These are phyloP conservation scores for Parachlorella kessleri DNA, from an alignment of 139 green algal species.

Conservation along the genomic window DNA sequence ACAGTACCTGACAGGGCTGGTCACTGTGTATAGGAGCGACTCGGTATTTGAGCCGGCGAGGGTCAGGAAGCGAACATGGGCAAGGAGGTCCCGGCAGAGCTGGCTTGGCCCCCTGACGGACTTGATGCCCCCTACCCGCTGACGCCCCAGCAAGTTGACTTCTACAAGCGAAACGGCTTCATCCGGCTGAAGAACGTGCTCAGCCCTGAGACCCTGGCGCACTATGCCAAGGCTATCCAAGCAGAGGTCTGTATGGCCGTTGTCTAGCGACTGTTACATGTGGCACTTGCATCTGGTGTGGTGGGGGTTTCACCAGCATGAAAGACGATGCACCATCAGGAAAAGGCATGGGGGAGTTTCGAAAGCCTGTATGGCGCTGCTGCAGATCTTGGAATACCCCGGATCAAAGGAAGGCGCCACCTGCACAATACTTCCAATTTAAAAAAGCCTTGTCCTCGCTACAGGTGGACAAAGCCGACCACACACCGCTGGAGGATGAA, in stretches of 20 bases:
- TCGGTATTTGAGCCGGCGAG: too few relatives aligned
- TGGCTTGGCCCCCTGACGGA: too few relatives aligned
- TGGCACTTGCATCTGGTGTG: not conserved
- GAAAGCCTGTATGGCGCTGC: not conserved
- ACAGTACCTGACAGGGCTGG: too few relatives aligned
- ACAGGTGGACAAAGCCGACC: slow-evolving; percentile 18
- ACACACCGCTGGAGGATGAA: slow-evolving; percentile 28
- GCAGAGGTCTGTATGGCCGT: not conserved
- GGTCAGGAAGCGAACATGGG: too few relatives aligned
- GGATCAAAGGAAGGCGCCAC: not conserved
- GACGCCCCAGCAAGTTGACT: slow-evolving; percentile 3
- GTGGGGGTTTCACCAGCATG: too few relatives aligned
- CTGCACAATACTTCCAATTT: not conserved
- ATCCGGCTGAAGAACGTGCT: slow-evolving; percentile 13
- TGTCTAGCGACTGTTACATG: not conserved
- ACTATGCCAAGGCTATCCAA: slow-evolving; percentile 7
- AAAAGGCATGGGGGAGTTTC: too few relatives aligned
- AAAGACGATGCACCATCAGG: too few relatives aligned
- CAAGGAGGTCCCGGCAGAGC: too few relatives aligned
- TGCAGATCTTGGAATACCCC: not conserved
- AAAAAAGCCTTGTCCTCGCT: not conserved
- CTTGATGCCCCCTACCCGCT: slow-evolving; percentile 5
- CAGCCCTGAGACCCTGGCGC: not conserved
- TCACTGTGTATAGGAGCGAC: too few relatives aligned
- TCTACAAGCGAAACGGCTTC: slow-evolving; percentile 13